phyloP scores from a whole-genome alignment of 2,329 filamentous ascomycete genomes.

The Fusarium begoniae region DNA sequence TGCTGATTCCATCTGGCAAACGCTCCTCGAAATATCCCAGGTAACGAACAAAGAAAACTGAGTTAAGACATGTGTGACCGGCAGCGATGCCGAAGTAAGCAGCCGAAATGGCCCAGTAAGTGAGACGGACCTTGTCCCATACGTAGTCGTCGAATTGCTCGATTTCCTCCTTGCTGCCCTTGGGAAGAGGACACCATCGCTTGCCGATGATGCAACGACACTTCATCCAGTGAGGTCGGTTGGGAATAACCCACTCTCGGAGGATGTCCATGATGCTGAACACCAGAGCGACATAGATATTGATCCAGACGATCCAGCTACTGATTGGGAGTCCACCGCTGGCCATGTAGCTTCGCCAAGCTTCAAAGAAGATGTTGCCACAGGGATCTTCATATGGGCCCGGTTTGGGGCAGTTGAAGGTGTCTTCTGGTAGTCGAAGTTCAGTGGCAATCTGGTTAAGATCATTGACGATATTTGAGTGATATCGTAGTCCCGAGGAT shows the following conservation, averaged over 20 bases:
- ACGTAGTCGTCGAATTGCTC: slow-evolving; percentile 38
- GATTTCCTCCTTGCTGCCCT: slow-evolving; percentile 40
- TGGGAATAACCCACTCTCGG: slow-evolving; percentile 40
- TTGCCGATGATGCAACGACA: slow-evolving; percentile 41
- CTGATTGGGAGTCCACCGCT: slow-evolving; percentile 19
- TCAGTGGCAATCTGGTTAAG: slow-evolving; percentile 35
- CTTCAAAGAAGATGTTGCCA: slow-evolving; percentile 42
- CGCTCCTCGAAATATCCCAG: slow-evolving; percentile 31
- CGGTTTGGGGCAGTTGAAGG: slow-evolving; percentile 29
- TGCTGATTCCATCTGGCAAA: slow-evolving; percentile 38
- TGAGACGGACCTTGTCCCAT: slow-evolving; percentile 41
- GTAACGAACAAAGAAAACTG: slow-evolving; percentile 30
- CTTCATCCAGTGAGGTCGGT: slow-evolving; percentile 41
- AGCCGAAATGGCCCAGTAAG: slow-evolving; percentile 37
- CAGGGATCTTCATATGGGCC: slow-evolving; percentile 32
- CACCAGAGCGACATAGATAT: slow-evolving; percentile 21
- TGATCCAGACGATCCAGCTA: slow-evolving; percentile 30
- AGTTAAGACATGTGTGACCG: slow-evolving; percentile 23
- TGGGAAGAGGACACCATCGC: slow-evolving; percentile 37
- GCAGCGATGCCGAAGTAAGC: slow-evolving; percentile 33
- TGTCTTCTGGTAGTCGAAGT: slow-evolving; percentile 35
- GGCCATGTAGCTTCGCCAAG: slow-evolving; percentile 36
- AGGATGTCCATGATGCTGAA: slow-evolving; percentile 21
- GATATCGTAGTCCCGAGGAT: slow-evolving; percentile 21
- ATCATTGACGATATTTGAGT: slow-evolving; percentile 28